A percentile compares a stretch with the other conserved stretches of the same genome.
Evolutionary conservation across 2,329 filamentous ascomycete genomes (phyloP).

Genomic region (Botrytis deweyae): DNA sequence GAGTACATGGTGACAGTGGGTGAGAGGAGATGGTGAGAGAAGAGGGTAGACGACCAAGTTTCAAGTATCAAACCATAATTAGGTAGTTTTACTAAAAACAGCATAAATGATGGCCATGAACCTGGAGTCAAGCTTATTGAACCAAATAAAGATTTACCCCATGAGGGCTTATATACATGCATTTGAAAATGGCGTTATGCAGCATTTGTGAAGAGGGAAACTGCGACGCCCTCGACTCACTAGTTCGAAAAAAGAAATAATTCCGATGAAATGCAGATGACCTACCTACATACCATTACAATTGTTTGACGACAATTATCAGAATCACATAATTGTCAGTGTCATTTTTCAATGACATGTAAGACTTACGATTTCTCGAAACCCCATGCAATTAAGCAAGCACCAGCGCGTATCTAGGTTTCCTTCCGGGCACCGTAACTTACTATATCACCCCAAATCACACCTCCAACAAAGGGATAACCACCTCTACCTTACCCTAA

Average conservation of each 20-base stretch:
- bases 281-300: not conserved
- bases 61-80: not conserved
- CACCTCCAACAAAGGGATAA: constrained; percentile 11
- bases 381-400: not conserved
- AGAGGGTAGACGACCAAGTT: not conserved
- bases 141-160: no score
- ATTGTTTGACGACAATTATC: not conserved
- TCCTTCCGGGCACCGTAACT: constrained; percentile 13
- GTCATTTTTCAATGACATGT: not conserved
- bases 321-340: not conserved
- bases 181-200: not conserved
- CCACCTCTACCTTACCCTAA: not conserved
- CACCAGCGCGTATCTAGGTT: not conserved
- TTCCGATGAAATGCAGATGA: not conserved
- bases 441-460: not conserved
- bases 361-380: not conserved
- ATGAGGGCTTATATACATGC: not conserved
- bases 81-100: not conserved
- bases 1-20: not conserved
- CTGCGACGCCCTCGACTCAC: not conserved
- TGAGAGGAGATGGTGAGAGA: not conserved
- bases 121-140: not conserved
- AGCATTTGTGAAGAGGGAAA: not conserved
- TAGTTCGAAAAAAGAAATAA: not conserved
- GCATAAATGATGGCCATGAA: not conserved